Evolutionary conservation across 2,329 filamentous ascomycete species (phyloP), one percentile per base, ranked within the genome.

Genomic region (Tolypocladium pustulatum): DNA sequence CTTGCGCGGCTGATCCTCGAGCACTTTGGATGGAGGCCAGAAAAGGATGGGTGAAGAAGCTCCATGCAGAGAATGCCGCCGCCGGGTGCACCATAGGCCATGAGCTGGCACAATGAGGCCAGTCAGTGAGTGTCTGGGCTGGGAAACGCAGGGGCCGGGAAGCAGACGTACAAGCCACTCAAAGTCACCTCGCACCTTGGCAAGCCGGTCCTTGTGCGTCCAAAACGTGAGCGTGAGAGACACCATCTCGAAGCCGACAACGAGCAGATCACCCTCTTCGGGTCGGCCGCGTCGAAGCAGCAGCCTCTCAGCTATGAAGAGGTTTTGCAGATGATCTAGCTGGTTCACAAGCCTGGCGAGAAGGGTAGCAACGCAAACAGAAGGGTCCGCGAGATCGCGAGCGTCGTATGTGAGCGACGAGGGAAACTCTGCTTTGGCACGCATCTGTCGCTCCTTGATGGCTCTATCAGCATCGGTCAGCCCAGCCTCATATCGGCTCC

Each of bases 271-370:
- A 0, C 72, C 72, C 9, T 71, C 67, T 22, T 71, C 57, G 3
- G 69, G 6, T 68, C 63, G 3, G 69, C 68, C 8, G 34, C 55
- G 51, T 59, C 79, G 80, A 55, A 79, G 73, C 27, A 85, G 72
- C 1, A 84, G 76, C 25, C 83, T 74, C 62, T 85, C 79, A 38
- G 85, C 71, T 32, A 85, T 75, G 61, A 86, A 84, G 12, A 80
- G 72, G 56, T 82, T 83, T 43, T 84, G 78, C 0, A 83, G 70
- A 54, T 81, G 76, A 54, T 78, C 74, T 2, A 82, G 72, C 10
- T 73, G 72, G 2, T 80, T 67, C 5, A 83, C 68, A 25, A 80
- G 72, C 4, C 77, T 70, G n/a, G 72, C 69, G 58, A 78, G 78
- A 1, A 80, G 43, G 13, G 25, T 59, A 0, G 67, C 64, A 1